A percentile compares a stretch with the other conserved stretches of the same genome.
Evolutionary conservation across 2,329 filamentous ascomycete genomes (phyloP).

Genomic region (Ophiosphaerella herpotricha): DNA sequence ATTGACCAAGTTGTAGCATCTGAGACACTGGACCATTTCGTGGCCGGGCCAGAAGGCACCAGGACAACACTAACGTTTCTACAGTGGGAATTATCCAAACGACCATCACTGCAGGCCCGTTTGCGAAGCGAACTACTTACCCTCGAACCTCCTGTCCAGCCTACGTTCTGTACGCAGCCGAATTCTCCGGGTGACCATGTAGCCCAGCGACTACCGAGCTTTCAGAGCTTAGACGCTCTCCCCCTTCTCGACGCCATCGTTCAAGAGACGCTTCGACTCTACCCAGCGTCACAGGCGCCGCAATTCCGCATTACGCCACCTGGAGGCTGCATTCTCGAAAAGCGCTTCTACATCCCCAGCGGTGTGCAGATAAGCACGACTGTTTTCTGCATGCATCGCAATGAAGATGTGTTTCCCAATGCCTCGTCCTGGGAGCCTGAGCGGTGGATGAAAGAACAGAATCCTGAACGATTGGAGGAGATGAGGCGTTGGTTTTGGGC

Average conservation of each 20-base stretch:
- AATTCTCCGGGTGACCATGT: conserved; percentile 9
- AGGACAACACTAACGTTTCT: conserved; percentile 68
- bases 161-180: background rate
- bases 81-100: conserved; percentile 56
- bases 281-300: conserved; percentile 62
- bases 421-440: conserved; percentile 39
- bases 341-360: conserved; percentile 38
- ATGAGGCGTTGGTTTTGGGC: conserved; percentile 53
- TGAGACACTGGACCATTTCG: conserved; percentile 73
- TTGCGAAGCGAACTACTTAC: conserved; percentile 45
- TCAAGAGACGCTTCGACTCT: conserved; percentile 61
- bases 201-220: conserved; percentile 23
- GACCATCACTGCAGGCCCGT: conserved; percentile 24
- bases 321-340: conserved; percentile 36
- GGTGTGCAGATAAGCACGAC: conserved; percentile 45
- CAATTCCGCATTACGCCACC: conserved; percentile 57
- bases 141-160: background rate
- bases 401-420: conserved; percentile 45
- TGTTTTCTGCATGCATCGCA: conserved; percentile 48
- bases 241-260: conserved; percentile 61
- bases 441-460: conserved; percentile 40
- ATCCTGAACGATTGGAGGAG: conserved; percentile 30
- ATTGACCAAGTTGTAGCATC: conserved; percentile 61
- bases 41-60: conserved; percentile 75
- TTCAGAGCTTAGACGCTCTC: conserved; percentile 49